phyloP scores from a whole-genome alignment of 129 eudicot genomes.

The Pulicaria dysenterica region DNA sequence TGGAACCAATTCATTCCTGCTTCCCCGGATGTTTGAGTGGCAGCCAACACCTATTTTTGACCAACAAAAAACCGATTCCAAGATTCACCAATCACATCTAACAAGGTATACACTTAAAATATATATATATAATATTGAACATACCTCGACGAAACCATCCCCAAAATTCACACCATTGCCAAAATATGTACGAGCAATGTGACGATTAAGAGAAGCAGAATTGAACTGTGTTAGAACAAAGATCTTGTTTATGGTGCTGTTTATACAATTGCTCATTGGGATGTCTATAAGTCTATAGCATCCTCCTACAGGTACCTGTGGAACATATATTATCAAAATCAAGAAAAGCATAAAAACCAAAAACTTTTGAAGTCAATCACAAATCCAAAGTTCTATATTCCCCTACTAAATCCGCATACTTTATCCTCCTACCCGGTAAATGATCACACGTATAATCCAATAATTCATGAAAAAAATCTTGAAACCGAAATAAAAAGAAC shows the following conservation, averaged over 20 bases:
- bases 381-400: not conserved
- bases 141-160: conserved; percentile 96
- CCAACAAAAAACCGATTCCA: not conserved
- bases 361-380: not conserved
- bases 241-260: conserved; percentile 87
- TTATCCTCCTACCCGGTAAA: too few species aligned
- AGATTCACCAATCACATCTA: not conserved
- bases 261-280: conserved; percentile 97
- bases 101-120: not conserved
- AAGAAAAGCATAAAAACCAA: not conserved
- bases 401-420: not conserved
- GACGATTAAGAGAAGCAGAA: conserved; percentile 96
- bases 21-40: conserved; percentile 91
- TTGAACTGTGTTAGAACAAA: conserved; percentile 93
- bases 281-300: conserved; percentile 96
- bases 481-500: not conserved
- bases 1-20: conserved; percentile 94
- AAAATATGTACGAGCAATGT: conserved; percentile 82
- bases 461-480: not conserved
- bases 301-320: conserved; percentile 95
- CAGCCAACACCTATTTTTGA: conserved; percentile 85
- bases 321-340: conserved; percentile 11
- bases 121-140: not conserved
- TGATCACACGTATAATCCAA: too few species aligned
- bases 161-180: conserved; percentile 92